phyloP scores from a whole-genome alignment of 2,329 filamentous ascomycete species.

The Grosmannia penicillata region DNA sequence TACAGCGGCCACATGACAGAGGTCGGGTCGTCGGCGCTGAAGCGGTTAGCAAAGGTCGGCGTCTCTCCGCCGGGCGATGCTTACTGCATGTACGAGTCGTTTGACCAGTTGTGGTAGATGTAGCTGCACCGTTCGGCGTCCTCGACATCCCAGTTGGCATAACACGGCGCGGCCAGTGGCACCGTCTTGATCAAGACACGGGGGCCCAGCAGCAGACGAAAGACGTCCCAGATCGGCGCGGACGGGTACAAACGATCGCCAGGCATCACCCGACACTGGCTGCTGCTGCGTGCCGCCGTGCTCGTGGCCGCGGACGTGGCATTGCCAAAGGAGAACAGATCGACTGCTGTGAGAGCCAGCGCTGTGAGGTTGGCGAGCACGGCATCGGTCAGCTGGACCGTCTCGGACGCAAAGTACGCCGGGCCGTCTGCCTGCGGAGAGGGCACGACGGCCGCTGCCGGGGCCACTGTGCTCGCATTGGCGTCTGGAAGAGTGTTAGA shows the following conservation, averaged over 20 bases:
- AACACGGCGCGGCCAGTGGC: conserved; percentile 37
- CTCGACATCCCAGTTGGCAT: conserved; percentile 28
- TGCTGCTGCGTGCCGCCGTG: background rate
- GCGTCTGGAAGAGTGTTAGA: conserved; percentile 6
- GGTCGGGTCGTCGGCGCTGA: conserved; percentile 18
- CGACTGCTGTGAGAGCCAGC: conserved; percentile 6
- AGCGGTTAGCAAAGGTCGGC: background rate
- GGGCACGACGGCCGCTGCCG: too few relatives aligned
- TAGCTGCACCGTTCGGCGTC: conserved; percentile 24
- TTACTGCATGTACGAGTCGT: conserved; percentile 20
- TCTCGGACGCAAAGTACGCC: conserved; percentile 11
- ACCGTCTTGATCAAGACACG: conserved; percentile 35
- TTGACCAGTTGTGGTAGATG: conserved; percentile 17
- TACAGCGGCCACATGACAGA: conserved; percentile 26
- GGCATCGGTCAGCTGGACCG: conserved; percentile 9
- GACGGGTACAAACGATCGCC: conserved; percentile 40
- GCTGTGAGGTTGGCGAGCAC: conserved; percentile 10
- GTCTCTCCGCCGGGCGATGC: too few relatives aligned
- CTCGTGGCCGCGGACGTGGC: background rate
- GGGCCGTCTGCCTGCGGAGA: too few relatives aligned
- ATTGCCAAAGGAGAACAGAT: conserved; percentile 8
- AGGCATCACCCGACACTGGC: conserved; percentile 19
- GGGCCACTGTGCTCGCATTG: conserved; percentile 1
- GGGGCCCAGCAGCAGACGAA: conserved; percentile 33
- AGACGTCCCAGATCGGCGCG: conserved; percentile 25